Conservation (phyloP, 257 asterid genomes). For the Cynanchum wilfordii region DNA sequence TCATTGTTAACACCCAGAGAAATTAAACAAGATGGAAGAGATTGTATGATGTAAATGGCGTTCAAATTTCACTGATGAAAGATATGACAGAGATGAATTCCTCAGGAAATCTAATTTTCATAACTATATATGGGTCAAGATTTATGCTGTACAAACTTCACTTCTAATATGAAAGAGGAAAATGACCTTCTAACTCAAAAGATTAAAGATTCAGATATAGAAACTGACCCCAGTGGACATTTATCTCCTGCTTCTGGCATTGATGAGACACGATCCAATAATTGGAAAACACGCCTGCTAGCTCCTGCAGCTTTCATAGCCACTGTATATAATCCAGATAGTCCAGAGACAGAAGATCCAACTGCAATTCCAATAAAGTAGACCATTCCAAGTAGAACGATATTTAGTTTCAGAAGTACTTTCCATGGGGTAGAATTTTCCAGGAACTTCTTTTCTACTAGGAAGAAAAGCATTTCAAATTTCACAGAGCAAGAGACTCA, state of each 20-base stretch:
- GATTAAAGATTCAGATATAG: neutral
- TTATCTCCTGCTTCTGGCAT: conserved; percentile 60
- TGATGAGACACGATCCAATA: conserved; percentile 63
- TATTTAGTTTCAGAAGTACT: conserved; percentile 5
- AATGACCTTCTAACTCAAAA: neutral
- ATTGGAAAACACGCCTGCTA: conserved; percentile 78
- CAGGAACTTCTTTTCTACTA: neutral
- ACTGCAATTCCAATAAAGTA: conserved; percentile 36
- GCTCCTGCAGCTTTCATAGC: conserved; percentile 95
- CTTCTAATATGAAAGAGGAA: neutral
- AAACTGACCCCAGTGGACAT: conserved; percentile 65
- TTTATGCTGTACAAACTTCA: neutral
- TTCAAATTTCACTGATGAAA: neutral
- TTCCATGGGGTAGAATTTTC: neutral
- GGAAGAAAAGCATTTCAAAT: neutral
- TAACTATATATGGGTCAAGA: neutral
- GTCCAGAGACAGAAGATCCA: conserved; percentile 65
- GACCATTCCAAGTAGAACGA: conserved; percentile 17
- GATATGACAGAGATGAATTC: neutral
- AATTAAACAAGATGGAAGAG: neutral
- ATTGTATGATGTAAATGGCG: neutral
- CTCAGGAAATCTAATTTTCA: neutral
- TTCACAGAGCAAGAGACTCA: conserved; percentile 14
- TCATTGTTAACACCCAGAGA: neutral
- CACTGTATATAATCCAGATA: conserved; percentile 59